Base-by-base conservation (phyloP, 495 filamentous ascomycete species). In the Xylaria sp. region DNA sequence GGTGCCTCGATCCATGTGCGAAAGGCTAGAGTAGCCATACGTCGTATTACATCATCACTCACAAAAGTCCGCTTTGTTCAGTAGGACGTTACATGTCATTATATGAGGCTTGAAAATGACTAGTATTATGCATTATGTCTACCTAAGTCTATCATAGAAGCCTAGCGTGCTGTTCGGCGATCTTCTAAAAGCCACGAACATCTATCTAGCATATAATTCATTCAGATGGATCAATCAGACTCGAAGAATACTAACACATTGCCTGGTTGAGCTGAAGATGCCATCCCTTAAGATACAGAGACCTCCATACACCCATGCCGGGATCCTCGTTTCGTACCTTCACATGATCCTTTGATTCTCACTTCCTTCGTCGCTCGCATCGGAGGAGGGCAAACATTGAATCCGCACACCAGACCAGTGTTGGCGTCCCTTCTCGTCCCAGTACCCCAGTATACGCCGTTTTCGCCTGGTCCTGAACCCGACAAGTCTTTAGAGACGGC, bases 321-420 rank as follows among this genome's bases (percentile, higher is more conserved):
- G 2, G 15, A 17, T 1, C 8, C 44, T 6, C 17, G 6, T 31
- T 66, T 8, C 40, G 31, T 17, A 15, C 19, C 35, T 17, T 5
- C 29, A 53, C 3, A 21, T n/a, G 41, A 33, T 41, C n/a, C 58
- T 5, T 26, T n/a, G 41, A 33, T 41, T 9, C 58, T 5, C 15
- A 31, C 21, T 33, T 48, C 35, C 26, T 26, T 15, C 17, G 1
- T 53, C 48, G 35, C n/a, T 41, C 33, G 0, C 6, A 26, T 26
- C 3, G 35, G 17, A 0, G 14, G 53, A 58, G 14, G 15, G 24
- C 5, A 29, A 35, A 12, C 14, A 3, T 41, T 15, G 48, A 85
- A 83, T 26, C 83, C 84, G 58, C 77, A 75, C 9, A 84, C 78
- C 64, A 81, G 61, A 8, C 83, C 82, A 5, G 80, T 81, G 44